A percentile compares a stretch with the other conserved stretches of the same genome.
Evolutionary conservation across 306 rosid genomes (phyloP).

Genomic region (Acmispon strigosus): DNA sequence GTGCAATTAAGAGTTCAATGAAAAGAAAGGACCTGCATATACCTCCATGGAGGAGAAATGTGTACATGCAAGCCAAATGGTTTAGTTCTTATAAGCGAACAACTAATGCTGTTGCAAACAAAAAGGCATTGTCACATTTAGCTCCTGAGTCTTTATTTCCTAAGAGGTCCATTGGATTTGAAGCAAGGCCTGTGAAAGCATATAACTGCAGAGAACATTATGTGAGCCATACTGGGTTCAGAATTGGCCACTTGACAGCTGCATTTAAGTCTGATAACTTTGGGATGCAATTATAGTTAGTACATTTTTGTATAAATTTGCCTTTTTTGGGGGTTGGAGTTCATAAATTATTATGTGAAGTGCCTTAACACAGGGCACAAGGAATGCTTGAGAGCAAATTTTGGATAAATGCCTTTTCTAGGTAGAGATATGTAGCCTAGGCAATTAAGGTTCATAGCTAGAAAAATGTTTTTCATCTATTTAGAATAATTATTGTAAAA

Average conservation of each 20-base stretch:
- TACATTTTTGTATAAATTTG: not conserved
- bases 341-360: not conserved
- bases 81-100: conserved; percentile 63
- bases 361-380: not conserved
- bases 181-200: conserved; percentile 11
- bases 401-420: not conserved
- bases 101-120: conserved; percentile 32
- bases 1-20: conserved; percentile 60
- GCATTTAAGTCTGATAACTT: conserved; percentile 22
- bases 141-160: not conserved
- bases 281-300: conserved; percentile 5
- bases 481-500: not conserved
- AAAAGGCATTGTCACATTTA: not conserved
- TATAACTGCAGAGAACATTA: conserved; percentile 43
- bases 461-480: not conserved
- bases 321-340: not conserved
- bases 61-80: conserved; percentile 76
- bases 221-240: conserved; percentile 28
- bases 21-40: conserved; percentile 35
- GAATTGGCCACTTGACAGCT: conserved; percentile 50
- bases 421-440: not conserved
- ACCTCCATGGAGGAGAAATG: conserved; percentile 85
- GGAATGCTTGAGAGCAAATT: not conserved
- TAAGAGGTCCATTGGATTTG: conserved; percentile 35
- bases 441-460: not conserved